Conservation (phyloP, 345 rosid genomes). For the Melaleuca quinquenervia region DNA sequence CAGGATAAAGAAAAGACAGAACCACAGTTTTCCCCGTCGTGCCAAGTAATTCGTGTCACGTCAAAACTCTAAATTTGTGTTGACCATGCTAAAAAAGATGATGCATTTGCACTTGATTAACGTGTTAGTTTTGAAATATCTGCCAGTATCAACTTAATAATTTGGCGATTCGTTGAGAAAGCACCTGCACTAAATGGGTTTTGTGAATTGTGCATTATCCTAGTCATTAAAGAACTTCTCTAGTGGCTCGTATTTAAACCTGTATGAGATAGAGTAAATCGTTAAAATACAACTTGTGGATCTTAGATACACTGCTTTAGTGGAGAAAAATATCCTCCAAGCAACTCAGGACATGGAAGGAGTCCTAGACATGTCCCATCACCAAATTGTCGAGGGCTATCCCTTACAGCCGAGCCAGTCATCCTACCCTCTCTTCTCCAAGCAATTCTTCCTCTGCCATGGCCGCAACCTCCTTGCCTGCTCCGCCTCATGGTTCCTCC, state of each 20-base stretch:
- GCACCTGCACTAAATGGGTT: background rate
- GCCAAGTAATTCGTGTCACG: background rate
- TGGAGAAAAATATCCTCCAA: conserved; percentile 46
- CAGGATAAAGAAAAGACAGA: background rate
- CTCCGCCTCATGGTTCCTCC: conserved; percentile 50
- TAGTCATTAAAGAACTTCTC: background rate
- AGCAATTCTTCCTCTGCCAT: conserved; percentile 39
- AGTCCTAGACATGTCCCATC: conserved; percentile 37
- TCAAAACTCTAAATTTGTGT: background rate
- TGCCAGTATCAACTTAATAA: too few relatives aligned
- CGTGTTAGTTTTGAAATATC: too few relatives aligned
- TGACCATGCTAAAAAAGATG: background rate
- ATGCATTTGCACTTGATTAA: background rate
- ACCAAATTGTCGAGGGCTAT: conserved; percentile 30
- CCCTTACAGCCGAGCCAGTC: conserved; percentile 8
- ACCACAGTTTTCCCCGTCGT: background rate
- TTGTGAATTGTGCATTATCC: background rate
- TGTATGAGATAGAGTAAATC: background rate
- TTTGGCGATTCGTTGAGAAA: background rate
- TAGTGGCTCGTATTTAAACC: background rate
- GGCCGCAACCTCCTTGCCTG: conserved; percentile 61
- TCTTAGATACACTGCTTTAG: conserved; percentile 60
- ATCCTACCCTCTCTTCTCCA: conserved; percentile 41
- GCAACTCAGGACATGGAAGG: conserved; percentile 63
- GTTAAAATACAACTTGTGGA: too few relatives aligned